phyloP scores from a whole-genome alignment of 208 protist genomes.

The Strigomonas culicis region DNA sequence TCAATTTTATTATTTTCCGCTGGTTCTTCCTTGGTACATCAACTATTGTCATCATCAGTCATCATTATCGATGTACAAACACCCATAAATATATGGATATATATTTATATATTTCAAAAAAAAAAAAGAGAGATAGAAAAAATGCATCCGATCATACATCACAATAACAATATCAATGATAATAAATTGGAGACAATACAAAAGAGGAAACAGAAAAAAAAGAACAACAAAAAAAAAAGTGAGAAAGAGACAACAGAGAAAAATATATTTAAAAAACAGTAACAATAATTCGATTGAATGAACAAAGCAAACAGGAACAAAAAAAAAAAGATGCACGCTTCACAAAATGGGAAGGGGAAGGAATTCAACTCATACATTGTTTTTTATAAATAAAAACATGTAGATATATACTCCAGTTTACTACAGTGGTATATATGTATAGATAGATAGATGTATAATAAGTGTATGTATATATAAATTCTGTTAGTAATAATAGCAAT shows the following conservation, averaged over 20 bases:
- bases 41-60: conserved; percentile 11
- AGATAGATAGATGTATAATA: too few species aligned
- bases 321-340: background rate
- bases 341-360: background rate
- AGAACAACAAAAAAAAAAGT: background rate
- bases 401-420: too few species aligned
- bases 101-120: conserved; percentile 6
- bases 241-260: conserved; percentile 6
- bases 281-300: background rate
- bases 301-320: background rate
- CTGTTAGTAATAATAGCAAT: background rate
- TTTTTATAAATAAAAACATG: conserved; percentile 3
- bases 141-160: background rate
- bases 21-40: background rate
- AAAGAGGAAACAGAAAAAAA: conserved; percentile 4
- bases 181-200: conserved; percentile 3
- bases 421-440: too few species aligned
- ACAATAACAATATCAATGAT: conserved; percentile 6
- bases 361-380: background rate
- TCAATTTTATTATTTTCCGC: background rate
- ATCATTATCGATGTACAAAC: conserved; percentile 6
- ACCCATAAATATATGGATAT: conserved; percentile 11
- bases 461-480: background rate
- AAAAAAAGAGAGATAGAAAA: conserved; percentile 9
- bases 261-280: background rate